These are phyloP conservation scores for Peniophora sp. DNA, from an alignment of 1,284 basidiomycete species.

Conservation along the genomic window DNA sequence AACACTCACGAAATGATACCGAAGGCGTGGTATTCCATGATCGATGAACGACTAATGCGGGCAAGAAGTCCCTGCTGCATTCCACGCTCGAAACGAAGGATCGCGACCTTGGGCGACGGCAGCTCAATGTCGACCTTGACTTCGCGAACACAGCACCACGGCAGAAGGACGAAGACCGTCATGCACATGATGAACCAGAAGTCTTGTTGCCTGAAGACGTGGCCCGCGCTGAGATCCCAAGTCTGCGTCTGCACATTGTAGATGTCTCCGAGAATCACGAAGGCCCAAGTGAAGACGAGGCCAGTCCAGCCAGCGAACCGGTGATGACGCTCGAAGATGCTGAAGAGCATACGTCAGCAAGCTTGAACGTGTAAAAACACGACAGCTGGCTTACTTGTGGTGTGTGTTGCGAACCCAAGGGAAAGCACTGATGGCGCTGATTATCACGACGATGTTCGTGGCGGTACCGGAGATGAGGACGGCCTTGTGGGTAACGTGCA, in stretches of 20 bases:
- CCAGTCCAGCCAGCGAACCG: slow-evolving; percentile 70
- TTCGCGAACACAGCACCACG: slow-evolving; percentile 69
- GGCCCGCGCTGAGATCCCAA: slow-evolving; percentile 47
- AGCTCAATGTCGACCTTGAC: slow-evolving; percentile 70
- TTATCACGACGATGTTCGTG: slow-evolving; percentile 44
- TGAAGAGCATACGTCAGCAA: slow-evolving; percentile 18
- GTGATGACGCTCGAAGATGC: slow-evolving; percentile 68
- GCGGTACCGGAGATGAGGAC: slow-evolving; percentile 52
- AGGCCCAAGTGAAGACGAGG: slow-evolving; percentile 55
- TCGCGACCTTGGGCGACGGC: slow-evolving; percentile 54
- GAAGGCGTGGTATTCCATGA: slow-evolving; percentile 60
- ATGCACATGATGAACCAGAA: slow-evolving; percentile 71
- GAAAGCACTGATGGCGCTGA: slow-evolving; percentile 53
- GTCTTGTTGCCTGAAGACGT: slow-evolving; percentile 58
- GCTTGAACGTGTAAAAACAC: background rate
- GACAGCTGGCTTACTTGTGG: slow-evolving; percentile 51
- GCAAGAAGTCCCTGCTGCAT: slow-evolving; percentile 58
- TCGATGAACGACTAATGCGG: slow-evolving; percentile 44
- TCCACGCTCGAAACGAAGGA: slow-evolving; percentile 52
- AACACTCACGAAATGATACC: slow-evolving; percentile 45
- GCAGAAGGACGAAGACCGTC: slow-evolving; percentile 62
- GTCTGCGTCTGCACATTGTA: slow-evolving; percentile 43
- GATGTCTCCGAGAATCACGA: slow-evolving; percentile 57
- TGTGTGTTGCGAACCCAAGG: slow-evolving; percentile 71
- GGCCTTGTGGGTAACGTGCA: slow-evolving; percentile 39